Evolutionary conservation across 306 rosid genomes (phyloP), one percentile per base, ranked within the genome.

Genomic region (Pyrus bretschneideri): DNA sequence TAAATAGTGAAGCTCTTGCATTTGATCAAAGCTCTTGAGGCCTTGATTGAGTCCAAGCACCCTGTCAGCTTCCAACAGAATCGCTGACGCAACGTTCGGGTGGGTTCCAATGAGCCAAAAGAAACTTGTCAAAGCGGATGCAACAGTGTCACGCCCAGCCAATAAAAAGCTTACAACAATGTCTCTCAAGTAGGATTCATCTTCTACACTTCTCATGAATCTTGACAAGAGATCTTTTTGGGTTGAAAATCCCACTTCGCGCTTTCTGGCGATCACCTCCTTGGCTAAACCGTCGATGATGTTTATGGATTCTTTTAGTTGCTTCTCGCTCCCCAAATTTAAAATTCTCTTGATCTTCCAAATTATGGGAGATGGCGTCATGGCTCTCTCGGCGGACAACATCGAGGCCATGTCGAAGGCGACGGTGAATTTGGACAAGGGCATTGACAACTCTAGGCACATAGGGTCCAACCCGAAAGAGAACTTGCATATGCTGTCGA

Each of bases 61-160:
- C 11, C 61, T 9, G 7, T 93, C 89, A 0, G 96, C 91, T 66
- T 93, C 98, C 0, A 40, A 31, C n/a, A 60, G 79, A 72, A 91
- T 86, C 13, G 59, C 57, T n/a, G 80, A 42, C 27, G 70, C 89
- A 4, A 71, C 90, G 40, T 69, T 64, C 5, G 87, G 91, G 70
- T 91, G 88, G 4, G 82, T 81, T 0, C 85, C 85, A 61, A 91
- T 6, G 0, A 93, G 82, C 93, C 93, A 93, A 44, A 93, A 93
- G 77, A 93, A 89, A 77, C 96, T 91, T 1, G 97, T 93, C 72
- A 93, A 78, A 0, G 93, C 90, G 0, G 97, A 91, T 2, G 97
- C 93, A 45, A 93, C 87, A 1, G 97, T 93, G 81, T 93, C 98
- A 2, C 98, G 89, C 2, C 98, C 98, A 11, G 97, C 98, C 33